A percentile compares a stretch with the other conserved stretches of the same genome.
These are phyloP conservation scores for Sedum album DNA, from an alignment of 164 flowering plant genomes.

Conservation along the genomic window DNA sequence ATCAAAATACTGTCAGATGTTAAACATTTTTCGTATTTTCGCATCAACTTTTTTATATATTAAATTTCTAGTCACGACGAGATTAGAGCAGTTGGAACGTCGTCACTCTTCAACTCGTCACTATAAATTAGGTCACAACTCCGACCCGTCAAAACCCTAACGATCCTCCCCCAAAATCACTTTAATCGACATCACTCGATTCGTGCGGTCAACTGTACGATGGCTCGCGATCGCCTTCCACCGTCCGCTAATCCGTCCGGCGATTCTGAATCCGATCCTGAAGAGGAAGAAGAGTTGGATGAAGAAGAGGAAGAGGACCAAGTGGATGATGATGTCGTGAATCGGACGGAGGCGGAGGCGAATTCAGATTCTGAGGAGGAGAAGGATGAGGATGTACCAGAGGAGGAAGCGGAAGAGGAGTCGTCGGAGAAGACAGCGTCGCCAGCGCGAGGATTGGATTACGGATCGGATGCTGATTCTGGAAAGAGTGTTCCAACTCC, in stretches of 20 bases:
- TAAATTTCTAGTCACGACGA: no score
- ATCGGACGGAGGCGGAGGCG: not conserved
- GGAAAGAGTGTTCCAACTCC: slow-evolving; percentile 10
- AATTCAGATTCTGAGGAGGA: not conserved
- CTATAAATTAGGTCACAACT: no score
- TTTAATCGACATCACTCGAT: not conserved
- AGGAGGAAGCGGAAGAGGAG: slow-evolving; percentile 6
- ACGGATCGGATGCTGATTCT: not conserved
- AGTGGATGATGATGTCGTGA: slow-evolving; percentile 7
- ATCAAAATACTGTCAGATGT: no score
- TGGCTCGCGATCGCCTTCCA: not conserved
- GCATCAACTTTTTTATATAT: no score
- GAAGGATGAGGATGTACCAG: not conserved
- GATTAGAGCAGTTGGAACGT: not conserved
- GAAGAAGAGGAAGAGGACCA: slow-evolving; percentile 11
- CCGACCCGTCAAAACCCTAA: not conserved
- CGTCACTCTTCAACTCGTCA: not conserved
- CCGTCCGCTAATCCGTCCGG: not conserved
- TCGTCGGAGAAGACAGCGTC: not conserved
- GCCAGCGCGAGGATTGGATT: not conserved
- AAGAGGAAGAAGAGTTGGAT: slow-evolving; percentile 5
- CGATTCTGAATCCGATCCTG: not conserved
- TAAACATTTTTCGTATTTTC: no score
- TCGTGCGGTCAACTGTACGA: not conserved
- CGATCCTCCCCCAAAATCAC: not conserved